phyloP scores from a whole-genome alignment of 2,329 filamentous ascomycete genomes.

The Cordyceps cateniannulata region DNA sequence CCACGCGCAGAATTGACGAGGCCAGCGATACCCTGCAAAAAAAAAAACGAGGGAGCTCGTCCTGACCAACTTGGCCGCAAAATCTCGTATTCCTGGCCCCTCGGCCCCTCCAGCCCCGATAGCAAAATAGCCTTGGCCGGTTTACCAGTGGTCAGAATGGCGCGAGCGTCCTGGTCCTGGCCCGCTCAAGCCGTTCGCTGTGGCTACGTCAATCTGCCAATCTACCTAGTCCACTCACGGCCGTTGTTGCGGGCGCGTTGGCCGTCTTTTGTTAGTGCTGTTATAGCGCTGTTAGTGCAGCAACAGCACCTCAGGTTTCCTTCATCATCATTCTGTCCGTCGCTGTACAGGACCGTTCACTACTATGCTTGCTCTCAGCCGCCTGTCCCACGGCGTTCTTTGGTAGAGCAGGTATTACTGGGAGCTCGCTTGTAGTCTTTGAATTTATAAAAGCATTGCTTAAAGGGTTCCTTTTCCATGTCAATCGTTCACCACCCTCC shows the following conservation, averaged over 20 bases:
- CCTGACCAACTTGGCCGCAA: conserved; percentile 1
- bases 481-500: background rate
- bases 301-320: background rate
- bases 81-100: conserved; percentile 11
- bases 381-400: background rate
- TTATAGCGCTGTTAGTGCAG: conserved; percentile 1
- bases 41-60: background rate
- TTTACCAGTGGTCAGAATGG: background rate
- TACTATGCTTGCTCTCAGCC: background rate
- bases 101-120: background rate
- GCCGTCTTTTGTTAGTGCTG: background rate
- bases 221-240: background rate
- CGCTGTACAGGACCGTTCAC: background rate
- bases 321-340: background rate
- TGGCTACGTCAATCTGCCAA: background rate
- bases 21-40: background rate
- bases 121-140: background rate
- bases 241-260: background rate
- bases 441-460: background rate
- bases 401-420: background rate
- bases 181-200: background rate
- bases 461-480: background rate
- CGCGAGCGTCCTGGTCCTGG: background rate
- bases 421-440: background rate
- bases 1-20: background rate